Percentiles rank a stretch among this genome's conserved stretches.
Conservation (phyloP, 768 basidiomycete species). For the Ephemerocybe angulata region DNA sequence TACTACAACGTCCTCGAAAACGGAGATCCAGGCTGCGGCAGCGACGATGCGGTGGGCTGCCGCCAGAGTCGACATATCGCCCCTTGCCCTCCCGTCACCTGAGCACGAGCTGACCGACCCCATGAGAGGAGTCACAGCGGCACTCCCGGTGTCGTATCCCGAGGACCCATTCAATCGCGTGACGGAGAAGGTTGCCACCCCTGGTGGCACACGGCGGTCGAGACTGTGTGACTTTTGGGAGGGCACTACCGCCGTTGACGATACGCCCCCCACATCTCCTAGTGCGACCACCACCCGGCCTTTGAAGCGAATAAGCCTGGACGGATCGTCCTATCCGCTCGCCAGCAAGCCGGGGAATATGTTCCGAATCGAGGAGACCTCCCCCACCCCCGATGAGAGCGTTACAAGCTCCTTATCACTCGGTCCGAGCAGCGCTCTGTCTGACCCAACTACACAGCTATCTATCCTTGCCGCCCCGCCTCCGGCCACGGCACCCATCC, state of each 20-base stretch:
- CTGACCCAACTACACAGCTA: slow-evolving; percentile 3
- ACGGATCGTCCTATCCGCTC: background rate
- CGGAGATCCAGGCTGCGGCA: slow-evolving; percentile 63
- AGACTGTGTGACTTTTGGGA: slow-evolving; percentile 74
- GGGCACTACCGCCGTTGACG: slow-evolving; percentile 65
- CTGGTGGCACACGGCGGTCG: slow-evolving; percentile 49
- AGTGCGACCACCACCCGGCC: background rate
- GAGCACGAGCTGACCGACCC: slow-evolving; percentile 92
- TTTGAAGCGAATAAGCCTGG: background rate
- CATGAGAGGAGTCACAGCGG: slow-evolving; percentile 68
- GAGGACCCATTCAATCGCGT: slow-evolving; percentile 13
- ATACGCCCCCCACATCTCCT: background rate
- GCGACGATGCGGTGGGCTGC: slow-evolving; percentile 88
- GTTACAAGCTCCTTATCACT: background rate
- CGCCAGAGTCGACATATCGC: slow-evolving; percentile 76
- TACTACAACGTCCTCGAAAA: slow-evolving; percentile 27
- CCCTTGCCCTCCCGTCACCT: slow-evolving; percentile 83
- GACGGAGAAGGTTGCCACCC: slow-evolving; percentile 37
- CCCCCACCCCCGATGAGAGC: background rate
- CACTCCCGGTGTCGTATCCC: slow-evolving; percentile 55
- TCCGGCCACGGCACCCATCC: slow-evolving; percentile 7
- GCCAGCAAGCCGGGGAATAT: background rate
- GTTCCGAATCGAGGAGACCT: background rate
- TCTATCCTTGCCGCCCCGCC: slow-evolving; percentile 6
- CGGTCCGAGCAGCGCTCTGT: background rate